A percentile compares a stretch with the other conserved stretches of the same genome.
phyloP scores from a whole-genome alignment of 352 stramenopile species.

The Phytophthora citrophthora region DNA sequence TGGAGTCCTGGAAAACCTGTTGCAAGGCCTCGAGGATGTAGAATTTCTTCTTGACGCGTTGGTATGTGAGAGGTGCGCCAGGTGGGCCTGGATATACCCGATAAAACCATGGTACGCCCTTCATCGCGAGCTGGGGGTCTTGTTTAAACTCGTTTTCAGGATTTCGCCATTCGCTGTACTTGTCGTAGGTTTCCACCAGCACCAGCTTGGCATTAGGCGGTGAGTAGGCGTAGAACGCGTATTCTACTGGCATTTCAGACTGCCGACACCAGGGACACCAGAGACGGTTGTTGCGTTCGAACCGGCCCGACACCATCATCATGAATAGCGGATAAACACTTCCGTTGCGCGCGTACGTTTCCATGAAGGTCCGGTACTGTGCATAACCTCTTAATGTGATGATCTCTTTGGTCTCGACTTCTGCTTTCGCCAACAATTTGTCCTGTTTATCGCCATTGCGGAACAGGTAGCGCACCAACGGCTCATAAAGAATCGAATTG shows the following conservation, averaged over 20 bases:
- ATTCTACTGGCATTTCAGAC: slow-evolving; percentile 64
- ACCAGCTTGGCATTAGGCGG: slow-evolving; percentile 58
- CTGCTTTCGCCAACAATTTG: slow-evolving; percentile 39
- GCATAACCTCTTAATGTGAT: slow-evolving; percentile 51
- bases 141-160: slow-evolving; percentile 74
- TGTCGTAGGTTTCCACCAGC: slow-evolving; percentile 56
- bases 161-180: slow-evolving; percentile 76
- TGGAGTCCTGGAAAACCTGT: slow-evolving; percentile 31
- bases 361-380: slow-evolving; percentile 48
- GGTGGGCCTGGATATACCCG: slow-evolving; percentile 46
- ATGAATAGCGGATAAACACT: slow-evolving; percentile 67
- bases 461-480: slow-evolving; percentile 71
- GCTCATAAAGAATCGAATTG: slow-evolving; percentile 55
- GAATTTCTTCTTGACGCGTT: slow-evolving; percentile 45
- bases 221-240: slow-evolving; percentile 74
- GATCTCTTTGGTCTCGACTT: slow-evolving; percentile 61
- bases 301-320: slow-evolving; percentile 71
- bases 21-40: slow-evolving; percentile 42
- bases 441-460: slow-evolving; percentile 60
- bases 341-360: slow-evolving; percentile 27
- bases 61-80: slow-evolving; percentile 36
- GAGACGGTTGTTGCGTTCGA: slow-evolving; percentile 68
- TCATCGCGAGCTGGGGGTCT: slow-evolving; percentile 52
- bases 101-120: slow-evolving; percentile 71
- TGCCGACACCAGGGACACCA: slow-evolving; percentile 82